Evolutionary conservation across 2,329 filamentous ascomycete genomes (phyloP).

Genomic region (Seiridium unicorne): DNA sequence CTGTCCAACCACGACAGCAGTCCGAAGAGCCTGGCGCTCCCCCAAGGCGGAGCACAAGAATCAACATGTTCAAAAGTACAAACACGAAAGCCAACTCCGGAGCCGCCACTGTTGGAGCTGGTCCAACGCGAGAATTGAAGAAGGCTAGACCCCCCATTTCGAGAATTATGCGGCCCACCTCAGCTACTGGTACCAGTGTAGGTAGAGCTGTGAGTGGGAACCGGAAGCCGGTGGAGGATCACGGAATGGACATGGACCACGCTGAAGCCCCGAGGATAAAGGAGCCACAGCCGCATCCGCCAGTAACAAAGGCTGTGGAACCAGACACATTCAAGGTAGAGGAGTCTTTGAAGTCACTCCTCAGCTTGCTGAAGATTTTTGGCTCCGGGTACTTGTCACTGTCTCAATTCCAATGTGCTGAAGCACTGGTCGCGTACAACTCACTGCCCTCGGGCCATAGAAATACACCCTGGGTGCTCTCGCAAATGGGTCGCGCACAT

Average conservation of each 20-base stretch:
- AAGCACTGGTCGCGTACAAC: constrained; percentile 73
- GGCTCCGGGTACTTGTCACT: constrained; percentile 77
- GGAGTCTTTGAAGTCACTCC: constrained; percentile 72
- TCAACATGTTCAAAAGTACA: constrained; percentile 69
- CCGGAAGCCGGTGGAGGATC: constrained; percentile 69
- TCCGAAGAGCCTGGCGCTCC: constrained; percentile 61
- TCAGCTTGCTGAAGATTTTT: constrained; percentile 80
- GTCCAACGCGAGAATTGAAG: constrained; percentile 72
- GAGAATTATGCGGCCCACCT: constrained; percentile 62
- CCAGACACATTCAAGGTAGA: constrained; percentile 64
- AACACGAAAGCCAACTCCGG: constrained; percentile 62
- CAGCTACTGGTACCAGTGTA: constrained; percentile 66
- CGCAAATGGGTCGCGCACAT: constrained; percentile 85
- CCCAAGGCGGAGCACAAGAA: constrained; percentile 69
- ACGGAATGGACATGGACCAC: constrained; percentile 66
- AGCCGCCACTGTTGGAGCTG: constrained; percentile 53
- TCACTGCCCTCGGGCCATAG: constrained; percentile 72
- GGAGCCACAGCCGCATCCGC: constrained; percentile 38
- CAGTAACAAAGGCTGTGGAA: constrained; percentile 38
- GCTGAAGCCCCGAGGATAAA: constrained; percentile 55
- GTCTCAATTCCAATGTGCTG: constrained; percentile 74
- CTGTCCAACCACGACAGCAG: constrained; percentile 51
- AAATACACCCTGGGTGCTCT: constrained; percentile 90
- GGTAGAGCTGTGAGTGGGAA: constrained; percentile 89
- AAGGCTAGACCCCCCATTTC: constrained; percentile 76